Evolutionary conservation across 495 filamentous ascomycete species (phyloP).

Genomic region (Cryomyces antarcticus): DNA sequence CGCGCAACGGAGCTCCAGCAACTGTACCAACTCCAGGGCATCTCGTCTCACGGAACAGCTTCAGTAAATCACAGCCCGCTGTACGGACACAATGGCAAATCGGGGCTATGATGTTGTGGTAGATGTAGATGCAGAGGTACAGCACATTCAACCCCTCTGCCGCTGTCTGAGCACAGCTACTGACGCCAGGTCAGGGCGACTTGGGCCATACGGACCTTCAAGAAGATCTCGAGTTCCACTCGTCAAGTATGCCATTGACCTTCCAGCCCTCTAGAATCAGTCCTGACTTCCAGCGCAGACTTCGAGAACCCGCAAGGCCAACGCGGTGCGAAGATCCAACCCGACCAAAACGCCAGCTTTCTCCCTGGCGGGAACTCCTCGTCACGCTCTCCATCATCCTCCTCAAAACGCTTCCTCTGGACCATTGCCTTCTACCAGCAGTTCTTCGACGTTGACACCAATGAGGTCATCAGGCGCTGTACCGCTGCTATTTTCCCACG

Average conservation of each 20-base stretch:
- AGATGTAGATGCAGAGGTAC: constrained; percentile 79
- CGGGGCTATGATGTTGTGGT: constrained; percentile 93
- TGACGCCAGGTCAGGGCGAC: constrained; percentile 45
- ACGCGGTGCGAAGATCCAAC: constrained; percentile 40
- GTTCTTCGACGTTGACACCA: constrained; percentile 95
- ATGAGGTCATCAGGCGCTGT: constrained; percentile 64
- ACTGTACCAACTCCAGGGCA: too few relatives aligned
- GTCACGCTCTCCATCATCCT: constrained; percentile 6
- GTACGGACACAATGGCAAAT: constrained; percentile 41
- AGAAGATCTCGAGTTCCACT: constrained; percentile 97
- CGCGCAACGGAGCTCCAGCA: too few relatives aligned
- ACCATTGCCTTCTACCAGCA: constrained; percentile 82
- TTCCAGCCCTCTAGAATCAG: neutral
- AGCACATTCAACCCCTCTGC: neutral
- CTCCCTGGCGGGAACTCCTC: constrained; percentile 10
- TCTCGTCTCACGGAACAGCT: too few relatives aligned
- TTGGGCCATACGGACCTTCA: constrained; percentile 94
- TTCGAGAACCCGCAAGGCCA: constrained; percentile 27
- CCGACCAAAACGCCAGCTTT: constrained; percentile 29
- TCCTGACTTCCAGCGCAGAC: constrained; percentile 17
- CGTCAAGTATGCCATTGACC: constrained; percentile 41
- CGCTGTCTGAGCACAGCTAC: constrained; percentile 7
- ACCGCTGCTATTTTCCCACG: constrained; percentile 68
- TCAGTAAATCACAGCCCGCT: neutral
- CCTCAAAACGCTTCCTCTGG: constrained; percentile 79